Evolutionary conservation across 2,329 filamentous ascomycete genomes (phyloP).

Genomic region (Talaromyces sp.): DNA sequence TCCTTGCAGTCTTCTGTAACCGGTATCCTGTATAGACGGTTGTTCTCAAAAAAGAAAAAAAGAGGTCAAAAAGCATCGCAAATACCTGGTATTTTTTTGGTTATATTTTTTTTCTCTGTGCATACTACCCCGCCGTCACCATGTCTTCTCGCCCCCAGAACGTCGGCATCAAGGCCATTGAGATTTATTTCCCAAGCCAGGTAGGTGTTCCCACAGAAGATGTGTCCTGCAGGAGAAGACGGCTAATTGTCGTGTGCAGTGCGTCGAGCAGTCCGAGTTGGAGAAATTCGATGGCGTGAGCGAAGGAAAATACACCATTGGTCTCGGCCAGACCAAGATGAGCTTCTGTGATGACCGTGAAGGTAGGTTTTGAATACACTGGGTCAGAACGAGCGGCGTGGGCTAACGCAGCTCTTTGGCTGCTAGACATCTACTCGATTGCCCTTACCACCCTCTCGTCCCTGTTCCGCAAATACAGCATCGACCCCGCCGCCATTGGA

Average conservation of each 20-base stretch:
- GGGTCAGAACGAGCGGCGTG: background rate
- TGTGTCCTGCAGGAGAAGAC: background rate
- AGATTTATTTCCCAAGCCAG: conserved; percentile 83
- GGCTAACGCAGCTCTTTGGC: background rate
- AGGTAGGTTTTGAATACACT: conserved; percentile 48
- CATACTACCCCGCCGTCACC: conserved; percentile 21
- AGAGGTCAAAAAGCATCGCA: background rate
- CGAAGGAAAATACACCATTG: conserved; percentile 83
- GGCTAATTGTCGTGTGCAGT: conserved; percentile 44
- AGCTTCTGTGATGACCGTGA: conserved; percentile 87
- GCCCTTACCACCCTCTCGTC: conserved; percentile 71
- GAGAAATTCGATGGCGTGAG: conserved; percentile 82
- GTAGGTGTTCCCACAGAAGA: conserved; percentile 45
- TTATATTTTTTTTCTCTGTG: background rate
- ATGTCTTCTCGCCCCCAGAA: conserved; percentile 80
- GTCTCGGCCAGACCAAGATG: conserved; percentile 87
- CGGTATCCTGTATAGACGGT: background rate
- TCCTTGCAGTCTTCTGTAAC: background rate
- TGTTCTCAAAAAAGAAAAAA: background rate
- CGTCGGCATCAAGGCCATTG: conserved; percentile 89
- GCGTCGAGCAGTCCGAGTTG: conserved; percentile 75
- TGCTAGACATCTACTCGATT: conserved; percentile 83
- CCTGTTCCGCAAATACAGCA: conserved; percentile 75
- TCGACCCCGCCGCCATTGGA: conserved; percentile 72
- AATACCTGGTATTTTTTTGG: background rate